These are phyloP conservation scores for Lichtheimia ornata DNA, from an alignment of 371 early-diverging fungal genomes.

Conservation along the genomic window DNA sequence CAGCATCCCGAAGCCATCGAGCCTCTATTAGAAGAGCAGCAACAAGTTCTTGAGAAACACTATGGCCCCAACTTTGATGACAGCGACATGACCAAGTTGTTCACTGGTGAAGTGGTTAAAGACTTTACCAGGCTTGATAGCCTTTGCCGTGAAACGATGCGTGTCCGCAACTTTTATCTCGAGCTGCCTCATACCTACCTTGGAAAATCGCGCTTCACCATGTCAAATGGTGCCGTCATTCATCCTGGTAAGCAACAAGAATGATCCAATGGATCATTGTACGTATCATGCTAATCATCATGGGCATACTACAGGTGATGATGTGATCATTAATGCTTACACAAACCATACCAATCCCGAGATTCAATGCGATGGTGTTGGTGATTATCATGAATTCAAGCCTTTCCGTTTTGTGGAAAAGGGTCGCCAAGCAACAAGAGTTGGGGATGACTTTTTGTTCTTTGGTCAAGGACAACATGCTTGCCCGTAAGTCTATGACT, in stretches of 20 bases:
- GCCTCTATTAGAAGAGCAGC: constrained; percentile 44
- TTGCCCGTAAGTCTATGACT: constrained; percentile 16
- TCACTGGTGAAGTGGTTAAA: constrained; percentile 32
- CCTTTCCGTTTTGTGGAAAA: constrained; percentile 50
- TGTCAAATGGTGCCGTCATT: constrained; percentile 44
- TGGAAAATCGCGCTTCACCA: constrained; percentile 19
- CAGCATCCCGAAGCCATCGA: constrained; percentile 42
- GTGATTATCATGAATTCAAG: constrained; percentile 27
- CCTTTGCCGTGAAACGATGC: constrained; percentile 47
- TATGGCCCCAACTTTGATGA: constrained; percentile 1
- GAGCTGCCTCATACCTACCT: constrained; percentile 31
- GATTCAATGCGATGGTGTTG: background rate
- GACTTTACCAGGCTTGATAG: constrained; percentile 52
- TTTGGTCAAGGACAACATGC: constrained; percentile 59
- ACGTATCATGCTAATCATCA: background rate
- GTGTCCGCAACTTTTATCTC: constrained; percentile 25
- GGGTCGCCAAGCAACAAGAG: constrained; percentile 38
- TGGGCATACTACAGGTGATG: constrained; percentile 20
- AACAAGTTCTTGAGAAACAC: constrained; percentile 23
- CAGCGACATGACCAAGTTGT: constrained; percentile 10
- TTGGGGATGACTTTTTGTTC: constrained; percentile 35
- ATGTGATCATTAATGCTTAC: constrained; percentile 30
- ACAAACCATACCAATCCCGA: constrained; percentile 20
- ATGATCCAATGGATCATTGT: background rate
- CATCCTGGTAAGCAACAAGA: constrained; percentile 30